Evolutionary conservation across 768 basidiomycete genomes (phyloP), one percentile per base, ranked within the genome.

Genomic region (Chiua virens): DNA sequence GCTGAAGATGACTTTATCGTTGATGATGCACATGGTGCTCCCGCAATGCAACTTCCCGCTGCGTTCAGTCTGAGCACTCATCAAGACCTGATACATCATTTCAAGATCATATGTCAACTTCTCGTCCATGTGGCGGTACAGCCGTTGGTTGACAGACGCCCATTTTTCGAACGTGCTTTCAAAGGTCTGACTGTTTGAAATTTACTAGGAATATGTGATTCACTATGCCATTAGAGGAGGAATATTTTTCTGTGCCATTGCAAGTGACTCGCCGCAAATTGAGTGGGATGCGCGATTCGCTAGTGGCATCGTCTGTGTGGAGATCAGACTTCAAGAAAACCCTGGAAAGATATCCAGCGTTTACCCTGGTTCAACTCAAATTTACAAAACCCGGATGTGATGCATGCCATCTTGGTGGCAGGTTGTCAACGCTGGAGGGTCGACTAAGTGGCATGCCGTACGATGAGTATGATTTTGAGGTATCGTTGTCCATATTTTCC

Each of bases 271-370:
- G 85, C 21, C 81, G 89, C 42, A 89, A 89, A 62, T 64, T 95
- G 23, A 71, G 69, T 8, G 86, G 88, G 3, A 71, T 89, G 52
- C 73, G 80, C 50, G 88, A 92, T 62, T 87, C 89, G 2, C 70
- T 90, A 14, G 88, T 94, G 6, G 75, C 86, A 8, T 92, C 91
- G n/a, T 90, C 89, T 1, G 80, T 90, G 11, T 97, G 93, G 93
- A 73, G 76, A 50, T 76, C 83, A 2, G 75, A 79, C 11, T 91
- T 88, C 72, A 89, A 80, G 58, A 77, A 74, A 37, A 62, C 75
- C 3, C 66, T 97, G 14, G 80, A 87, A 61, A 79, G 57, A 43
- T 86, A 84, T 65, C 92, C 93, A 0, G 71, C 78, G 2, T 81
- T 92, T 47, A 71, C 78, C 17, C 63, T 89, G 35, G 57, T 73